A percentile compares a stretch with the other conserved stretches of the same genome.
These are phyloP conservation scores for Colletotrichum sp. DNA, from an alignment of 2,329 filamentous ascomycete species.

Conservation along the genomic window DNA sequence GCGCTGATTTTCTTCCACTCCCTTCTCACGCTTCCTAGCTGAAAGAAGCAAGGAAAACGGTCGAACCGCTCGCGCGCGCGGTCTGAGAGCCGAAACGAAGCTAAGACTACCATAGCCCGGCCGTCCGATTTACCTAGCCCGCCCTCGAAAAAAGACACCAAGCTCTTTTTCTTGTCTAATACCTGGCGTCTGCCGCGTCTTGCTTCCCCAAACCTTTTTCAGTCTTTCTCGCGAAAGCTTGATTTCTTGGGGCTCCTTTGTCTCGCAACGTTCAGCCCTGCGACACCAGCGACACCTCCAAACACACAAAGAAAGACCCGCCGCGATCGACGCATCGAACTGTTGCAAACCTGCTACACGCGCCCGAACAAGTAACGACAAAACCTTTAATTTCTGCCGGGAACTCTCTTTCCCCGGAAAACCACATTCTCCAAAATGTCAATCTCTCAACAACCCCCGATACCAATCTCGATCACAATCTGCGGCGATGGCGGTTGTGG, in stretches of 20 bases:
- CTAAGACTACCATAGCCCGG: not conserved
- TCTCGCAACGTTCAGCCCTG: not conserved
- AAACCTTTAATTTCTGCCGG: not conserved
- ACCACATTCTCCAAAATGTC: not conserved
- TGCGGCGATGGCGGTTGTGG: constrained; percentile 86
- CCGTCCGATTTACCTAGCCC: not conserved
- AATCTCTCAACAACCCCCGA: constrained; percentile 40
- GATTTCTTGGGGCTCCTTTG: not conserved
- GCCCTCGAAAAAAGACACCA: not conserved
- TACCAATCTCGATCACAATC: constrained; percentile 77
- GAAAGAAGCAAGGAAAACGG: constrained; percentile 3
- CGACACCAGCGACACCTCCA: not conserved
- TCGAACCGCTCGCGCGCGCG: constrained; percentile 16
- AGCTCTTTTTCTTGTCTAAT: not conserved
- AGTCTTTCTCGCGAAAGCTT: not conserved
- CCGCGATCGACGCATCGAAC: not conserved
- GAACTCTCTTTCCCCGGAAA: not conserved
- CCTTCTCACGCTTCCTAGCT: not conserved
- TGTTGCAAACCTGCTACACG: not conserved
- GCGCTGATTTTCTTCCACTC: not conserved
- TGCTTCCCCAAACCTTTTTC: not conserved
- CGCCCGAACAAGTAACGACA: not conserved
- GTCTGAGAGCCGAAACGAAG: constrained; percentile 11
- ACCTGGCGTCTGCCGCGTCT: not conserved
- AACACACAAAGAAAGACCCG: not conserved